Evolutionary conservation across 495 filamentous ascomycete species (phyloP).

Genomic region (Aspergillus kassunensis): DNA sequence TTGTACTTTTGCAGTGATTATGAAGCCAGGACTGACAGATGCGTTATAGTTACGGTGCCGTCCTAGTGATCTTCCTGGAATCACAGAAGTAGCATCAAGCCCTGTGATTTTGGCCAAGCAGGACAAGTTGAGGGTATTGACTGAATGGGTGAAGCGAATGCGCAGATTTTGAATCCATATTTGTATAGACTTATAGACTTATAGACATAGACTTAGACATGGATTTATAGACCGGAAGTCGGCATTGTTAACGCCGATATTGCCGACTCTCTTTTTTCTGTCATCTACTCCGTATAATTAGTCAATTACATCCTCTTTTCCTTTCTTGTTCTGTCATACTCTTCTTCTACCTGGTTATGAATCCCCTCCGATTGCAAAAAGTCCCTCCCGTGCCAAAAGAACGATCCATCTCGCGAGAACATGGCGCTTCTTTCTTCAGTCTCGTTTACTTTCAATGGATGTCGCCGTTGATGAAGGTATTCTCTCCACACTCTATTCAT

Average conservation of each 20-base stretch:
- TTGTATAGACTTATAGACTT: too few species aligned
- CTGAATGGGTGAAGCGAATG: too few species aligned
- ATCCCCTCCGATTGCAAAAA: conserved; percentile 50
- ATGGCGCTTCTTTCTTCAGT: conserved; percentile 52
- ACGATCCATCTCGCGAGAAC: conserved; percentile 46
- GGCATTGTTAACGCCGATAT: conserved; percentile 2
- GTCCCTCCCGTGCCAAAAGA: conserved; percentile 52
- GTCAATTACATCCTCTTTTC: neutral
- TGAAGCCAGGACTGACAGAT: too few species aligned
- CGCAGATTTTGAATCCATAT: too few species aligned
- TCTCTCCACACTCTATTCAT: neutral
- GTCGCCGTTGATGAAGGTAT: conserved; percentile 51
- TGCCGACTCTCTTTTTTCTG: too few species aligned
- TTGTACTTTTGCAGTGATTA: too few species aligned
- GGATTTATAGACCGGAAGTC: neutral
- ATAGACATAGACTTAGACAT: too few species aligned
- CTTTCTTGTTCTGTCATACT: neutral
- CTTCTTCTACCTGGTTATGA: conserved; percentile 26
- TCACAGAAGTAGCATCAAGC: too few species aligned
- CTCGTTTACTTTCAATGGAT: conserved; percentile 59
- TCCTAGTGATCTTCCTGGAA: too few species aligned
- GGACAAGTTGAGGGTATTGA: too few species aligned
- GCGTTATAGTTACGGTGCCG: too few species aligned
- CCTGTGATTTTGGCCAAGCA: too few species aligned
- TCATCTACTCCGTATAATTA: neutral